phyloP scores from a whole-genome alignment of 495 filamentous ascomycete species.

The Penicillium cinerascens region DNA sequence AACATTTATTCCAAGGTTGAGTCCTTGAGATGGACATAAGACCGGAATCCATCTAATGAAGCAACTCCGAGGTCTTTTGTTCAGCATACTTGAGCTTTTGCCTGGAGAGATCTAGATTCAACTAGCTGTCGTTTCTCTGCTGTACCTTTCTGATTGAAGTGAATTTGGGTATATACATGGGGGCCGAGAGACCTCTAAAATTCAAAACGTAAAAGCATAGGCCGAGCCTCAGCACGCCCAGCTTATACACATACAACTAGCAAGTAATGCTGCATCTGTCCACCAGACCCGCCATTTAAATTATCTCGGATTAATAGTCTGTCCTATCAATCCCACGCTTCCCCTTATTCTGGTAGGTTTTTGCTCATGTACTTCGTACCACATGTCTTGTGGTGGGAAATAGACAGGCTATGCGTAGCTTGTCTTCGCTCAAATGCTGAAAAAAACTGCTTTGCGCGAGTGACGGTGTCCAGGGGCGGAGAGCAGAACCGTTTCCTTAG shows the following conservation, averaged over 20 bases:
- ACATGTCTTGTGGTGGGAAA: constrained; percentile 3
- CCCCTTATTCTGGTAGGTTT: constrained; percentile 2
- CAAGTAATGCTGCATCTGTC: background rate
- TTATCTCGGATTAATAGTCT: background rate
- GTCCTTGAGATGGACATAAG: too few species aligned
- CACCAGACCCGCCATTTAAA: background rate
- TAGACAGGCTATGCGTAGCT: background rate
- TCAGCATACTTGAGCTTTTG: background rate
- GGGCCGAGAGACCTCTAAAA: background rate
- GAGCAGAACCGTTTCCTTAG: background rate
- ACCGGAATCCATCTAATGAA: too few species aligned
- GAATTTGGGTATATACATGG: background rate
- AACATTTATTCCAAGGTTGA: too few species aligned
- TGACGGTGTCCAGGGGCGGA: background rate
- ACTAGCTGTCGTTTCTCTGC: background rate
- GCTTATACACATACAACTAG: background rate
- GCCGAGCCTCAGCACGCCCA: background rate
- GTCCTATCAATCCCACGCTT: background rate
- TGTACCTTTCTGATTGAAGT: background rate
- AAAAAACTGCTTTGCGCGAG: background rate
- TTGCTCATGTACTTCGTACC: constrained; percentile 13
- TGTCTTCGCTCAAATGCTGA: constrained; percentile 4
- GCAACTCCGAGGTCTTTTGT: too few species aligned
- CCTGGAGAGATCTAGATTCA: background rate
- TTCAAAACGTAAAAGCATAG: background rate